Percentiles rank a stretch among this genome's conserved stretches.
These are phyloP conservation scores for Aspergillus neoniger DNA, from an alignment of 2,329 filamentous ascomycete genomes.

Conservation along the genomic window DNA sequence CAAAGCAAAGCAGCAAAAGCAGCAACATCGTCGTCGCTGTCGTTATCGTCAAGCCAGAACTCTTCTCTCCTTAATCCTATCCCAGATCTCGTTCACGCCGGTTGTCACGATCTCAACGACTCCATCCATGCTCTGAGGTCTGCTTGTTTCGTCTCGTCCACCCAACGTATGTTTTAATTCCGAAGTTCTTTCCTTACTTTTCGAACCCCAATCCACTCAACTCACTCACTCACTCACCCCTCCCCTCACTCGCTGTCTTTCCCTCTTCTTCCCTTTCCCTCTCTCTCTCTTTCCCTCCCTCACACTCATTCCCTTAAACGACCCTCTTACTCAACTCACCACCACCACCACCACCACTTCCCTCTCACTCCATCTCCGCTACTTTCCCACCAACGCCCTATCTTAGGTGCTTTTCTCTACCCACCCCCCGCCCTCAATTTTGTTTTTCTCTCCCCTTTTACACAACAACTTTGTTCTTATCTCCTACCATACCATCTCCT, in stretches of 20 bases:
- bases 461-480: background rate
- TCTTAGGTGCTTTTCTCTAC: slow-evolving; percentile 3
- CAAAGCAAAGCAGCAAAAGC: background rate
- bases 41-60: slow-evolving; percentile 11
- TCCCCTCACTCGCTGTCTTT: slow-evolving; percentile 7
- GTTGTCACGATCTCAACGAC: slow-evolving; percentile 24
- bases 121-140: slow-evolving; percentile 28
- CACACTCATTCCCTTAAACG: slow-evolving; percentile 6
- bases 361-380: background rate
- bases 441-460: background rate
- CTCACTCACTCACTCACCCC: background rate
- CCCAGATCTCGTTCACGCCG: slow-evolving; percentile 12
- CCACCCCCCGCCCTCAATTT: background rate
- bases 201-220: background rate
- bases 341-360: background rate
- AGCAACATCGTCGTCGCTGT: slow-evolving; percentile 15
- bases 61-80: slow-evolving; percentile 11
- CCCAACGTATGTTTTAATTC: slow-evolving; percentile 25
- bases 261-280: slow-evolving; percentile 5
- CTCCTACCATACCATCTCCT: background rate
- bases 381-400: slow-evolving; percentile 3
- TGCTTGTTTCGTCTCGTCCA: slow-evolving; percentile 23
- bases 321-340: slow-evolving; percentile 4
- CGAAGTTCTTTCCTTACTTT: slow-evolving; percentile 12
- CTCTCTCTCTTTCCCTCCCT: slow-evolving; percentile 5